Base-by-base conservation (phyloP, 371 early-diverging fungal species). In the Apophysomyces ossiformis region DNA sequence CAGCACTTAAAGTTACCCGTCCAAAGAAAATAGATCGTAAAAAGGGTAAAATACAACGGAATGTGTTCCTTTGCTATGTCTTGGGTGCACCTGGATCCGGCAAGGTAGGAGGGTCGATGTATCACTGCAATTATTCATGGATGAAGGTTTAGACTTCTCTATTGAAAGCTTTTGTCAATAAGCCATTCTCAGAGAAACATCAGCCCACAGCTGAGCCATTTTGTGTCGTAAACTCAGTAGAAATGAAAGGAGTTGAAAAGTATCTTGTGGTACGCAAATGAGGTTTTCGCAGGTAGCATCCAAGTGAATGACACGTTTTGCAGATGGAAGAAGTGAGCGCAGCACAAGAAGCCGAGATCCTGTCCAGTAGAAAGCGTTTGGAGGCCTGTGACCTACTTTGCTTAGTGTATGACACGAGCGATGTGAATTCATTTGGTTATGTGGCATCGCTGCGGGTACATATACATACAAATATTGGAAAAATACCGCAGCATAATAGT, bases 21-120 rank as follows among this genome's bases (percentile, higher is more conserved):
- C 86, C 87, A 45, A 77, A 85, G 54, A 84, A 86, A 68, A 74
- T 87, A 35, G 91, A 93, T 60, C 88, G 92, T 15, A 90, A 90
- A 71, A 87, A 92, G 69, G 95, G 93, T 39, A 93, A 90, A 54
- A 87, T 91, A 12, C 93, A 92, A 62, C 86, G 96, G 18, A 92
- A 89, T 63, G 95, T 95, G 9, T 97, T 96, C 73, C 74, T 92
- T n/a, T 91, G 94, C 66, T 95, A 95, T 71, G 95, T 97, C 0
- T 90, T 99, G 69, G 99, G 99, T 8, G 96, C 96, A 0, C 85
- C 93, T 12, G 93, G 95, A 5, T 89, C 92, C 0, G 99, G 99
- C 61, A 99, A 99, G 87, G 92, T 91, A 85, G 57, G 45, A 38
- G 38, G 36, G 7, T 58, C 35, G 38, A 59, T 50, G 0, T 16